Conservation (phyloP, 2,329 filamentous ascomycete species). For the Calonectria hongkongensis region DNA sequence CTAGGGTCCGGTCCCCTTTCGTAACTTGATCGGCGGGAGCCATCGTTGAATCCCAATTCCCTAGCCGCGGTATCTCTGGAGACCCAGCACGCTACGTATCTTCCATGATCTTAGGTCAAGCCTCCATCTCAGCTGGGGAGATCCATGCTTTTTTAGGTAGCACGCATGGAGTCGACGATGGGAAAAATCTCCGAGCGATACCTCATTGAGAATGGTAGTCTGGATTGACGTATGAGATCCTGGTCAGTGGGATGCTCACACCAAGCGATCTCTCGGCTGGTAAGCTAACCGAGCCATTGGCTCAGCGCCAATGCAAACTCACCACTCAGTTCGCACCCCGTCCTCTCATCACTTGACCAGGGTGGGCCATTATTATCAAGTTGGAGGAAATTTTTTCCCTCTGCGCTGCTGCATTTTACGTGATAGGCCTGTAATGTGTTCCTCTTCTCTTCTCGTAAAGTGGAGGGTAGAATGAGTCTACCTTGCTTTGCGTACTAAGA, state of each 20-base stretch:
- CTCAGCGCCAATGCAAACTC: conserved; percentile 21
- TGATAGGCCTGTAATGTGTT: background rate
- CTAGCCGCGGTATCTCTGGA: conserved; percentile 10
- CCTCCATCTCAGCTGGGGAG: conserved; percentile 15
- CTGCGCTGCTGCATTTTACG: background rate
- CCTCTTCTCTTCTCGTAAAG: background rate
- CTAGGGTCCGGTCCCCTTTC: background rate
- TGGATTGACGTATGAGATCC: conserved; percentile 8
- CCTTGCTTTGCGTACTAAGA: background rate
- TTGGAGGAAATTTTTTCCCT: background rate
- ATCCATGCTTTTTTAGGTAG: conserved; percentile 15
- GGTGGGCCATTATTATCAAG: conserved; percentile 1
- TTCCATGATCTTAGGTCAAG: conserved; percentile 2
- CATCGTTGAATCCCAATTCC: conserved; percentile 5
- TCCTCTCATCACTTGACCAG: conserved; percentile 11
- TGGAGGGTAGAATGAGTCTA: background rate
- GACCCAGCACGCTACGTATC: background rate
- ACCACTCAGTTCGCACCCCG: conserved; percentile 10
- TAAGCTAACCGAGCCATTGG: conserved; percentile 16
- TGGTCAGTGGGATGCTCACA: background rate
- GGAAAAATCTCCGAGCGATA: conserved; percentile 24
- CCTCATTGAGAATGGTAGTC: conserved; percentile 9
- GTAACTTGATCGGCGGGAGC: background rate
- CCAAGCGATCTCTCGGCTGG: conserved; percentile 18
- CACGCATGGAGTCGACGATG: conserved; percentile 1